These are phyloP conservation scores for Blepharisma japonicum DNA, from an alignment of 73 alveolate genomes.

Conservation along the genomic window DNA sequence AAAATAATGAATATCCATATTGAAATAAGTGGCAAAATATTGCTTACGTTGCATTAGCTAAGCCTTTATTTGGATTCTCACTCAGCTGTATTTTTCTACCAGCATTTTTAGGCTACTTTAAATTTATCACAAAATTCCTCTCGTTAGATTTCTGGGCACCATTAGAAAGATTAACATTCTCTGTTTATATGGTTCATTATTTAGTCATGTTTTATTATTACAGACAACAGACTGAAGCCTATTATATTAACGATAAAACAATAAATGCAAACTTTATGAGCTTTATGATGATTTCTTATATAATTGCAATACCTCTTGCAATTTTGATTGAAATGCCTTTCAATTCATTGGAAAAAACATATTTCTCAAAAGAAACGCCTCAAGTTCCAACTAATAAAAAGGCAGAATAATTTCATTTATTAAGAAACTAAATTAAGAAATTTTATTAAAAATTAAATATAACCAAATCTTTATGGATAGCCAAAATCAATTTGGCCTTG, in stretches of 20 bases:
- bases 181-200: constrained; percentile 36
- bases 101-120: constrained; percentile 22
- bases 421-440: no score
- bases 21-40: not conserved
- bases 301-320: not conserved
- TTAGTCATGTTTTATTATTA: not conserved
- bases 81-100: constrained; percentile 27
- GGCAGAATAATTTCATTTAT: no score
- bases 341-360: constrained; percentile 26
- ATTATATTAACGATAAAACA: constrained; percentile 5
- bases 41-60: not conserved
- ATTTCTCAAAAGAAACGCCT: no score
- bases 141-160: constrained; percentile 25
- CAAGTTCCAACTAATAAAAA: no score
- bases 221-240: not conserved
- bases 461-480: no score
- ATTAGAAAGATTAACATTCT: constrained; percentile 34
- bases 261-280: constrained; percentile 23
- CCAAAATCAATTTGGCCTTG: no score
- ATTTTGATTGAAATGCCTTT: constrained; percentile 29
- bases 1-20: not conserved
- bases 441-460: no score
- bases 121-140: not conserved
- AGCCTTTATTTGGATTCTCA: not conserved
- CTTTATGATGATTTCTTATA: constrained; percentile 15